A percentile compares a stretch with the other conserved stretches of the same genome.
phyloP scores from a whole-genome alignment of 2,329 filamentous ascomycete species.

The Cryphonectria nitschkei region DNA sequence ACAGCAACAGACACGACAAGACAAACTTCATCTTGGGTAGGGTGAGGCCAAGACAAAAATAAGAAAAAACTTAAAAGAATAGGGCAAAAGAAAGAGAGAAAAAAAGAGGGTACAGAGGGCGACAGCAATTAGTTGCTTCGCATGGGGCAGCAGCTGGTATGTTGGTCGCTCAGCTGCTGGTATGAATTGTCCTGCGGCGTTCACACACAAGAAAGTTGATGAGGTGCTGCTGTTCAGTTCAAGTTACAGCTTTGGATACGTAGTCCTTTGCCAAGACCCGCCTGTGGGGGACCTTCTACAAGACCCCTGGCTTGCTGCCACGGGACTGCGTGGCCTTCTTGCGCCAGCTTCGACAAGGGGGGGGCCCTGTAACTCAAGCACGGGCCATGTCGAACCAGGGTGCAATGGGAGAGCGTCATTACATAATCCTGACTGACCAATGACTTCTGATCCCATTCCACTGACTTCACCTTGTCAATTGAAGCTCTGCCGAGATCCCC shows the following conservation, averaged over 20 bases:
- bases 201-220: slow-evolving; percentile 9
- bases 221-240: slow-evolving; percentile 22
- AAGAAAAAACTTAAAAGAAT: slow-evolving; percentile 19
- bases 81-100: slow-evolving; percentile 30
- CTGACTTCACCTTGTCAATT: slow-evolving; percentile 24
- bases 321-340: slow-evolving; percentile 23
- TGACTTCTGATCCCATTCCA: slow-evolving; percentile 7
- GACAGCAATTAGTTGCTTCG: slow-evolving; percentile 27
- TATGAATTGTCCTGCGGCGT: not conserved
- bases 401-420: not conserved
- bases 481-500: slow-evolving; percentile 7
- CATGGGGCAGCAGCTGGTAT: slow-evolving; percentile 25
- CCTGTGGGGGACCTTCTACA: slow-evolving; percentile 10
- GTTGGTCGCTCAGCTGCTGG: slow-evolving; percentile 18
- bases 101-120: slow-evolving; percentile 20
- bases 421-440: slow-evolving; percentile 27
- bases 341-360: slow-evolving; percentile 15
- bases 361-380: not conserved
- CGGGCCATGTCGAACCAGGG: slow-evolving; percentile 10
- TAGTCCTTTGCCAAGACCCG: slow-evolving; percentile 41
- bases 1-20: slow-evolving; percentile 70
- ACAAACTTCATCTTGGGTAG: slow-evolving; percentile 71
- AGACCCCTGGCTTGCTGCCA: slow-evolving; percentile 16
- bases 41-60: slow-evolving; percentile 4
- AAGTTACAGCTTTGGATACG: slow-evolving; percentile 37